A percentile compares a stretch with the other conserved stretches of the same genome.
Evolutionary conservation across 768 basidiomycete genomes (phyloP).

Genomic region (Guyanaporus albipodus): DNA sequence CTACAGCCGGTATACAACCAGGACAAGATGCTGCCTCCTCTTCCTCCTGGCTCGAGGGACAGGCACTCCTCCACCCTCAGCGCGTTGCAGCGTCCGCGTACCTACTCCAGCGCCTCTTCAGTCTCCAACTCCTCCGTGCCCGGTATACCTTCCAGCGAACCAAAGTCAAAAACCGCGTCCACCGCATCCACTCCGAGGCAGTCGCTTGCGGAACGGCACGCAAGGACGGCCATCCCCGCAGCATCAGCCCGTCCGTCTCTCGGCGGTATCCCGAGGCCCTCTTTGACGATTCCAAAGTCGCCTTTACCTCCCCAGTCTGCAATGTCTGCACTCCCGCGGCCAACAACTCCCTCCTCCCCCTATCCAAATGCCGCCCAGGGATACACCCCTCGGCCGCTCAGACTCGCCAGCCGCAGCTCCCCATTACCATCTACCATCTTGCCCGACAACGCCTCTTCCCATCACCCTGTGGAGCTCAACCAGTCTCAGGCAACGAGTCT

Average conservation of each 20-base stretch:
- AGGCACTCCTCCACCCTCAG: conserved; percentile 22
- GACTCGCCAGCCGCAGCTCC: conserved; percentile 21
- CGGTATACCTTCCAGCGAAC: conserved; percentile 3
- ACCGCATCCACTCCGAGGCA: conserved; percentile 8
- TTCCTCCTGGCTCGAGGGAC: conserved; percentile 15
- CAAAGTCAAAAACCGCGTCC: conserved; percentile 12
- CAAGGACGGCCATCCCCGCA: conserved; percentile 9
- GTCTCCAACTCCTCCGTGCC: conserved; percentile 19
- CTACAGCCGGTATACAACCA: conserved; percentile 12
- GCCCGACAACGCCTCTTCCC: neutral
- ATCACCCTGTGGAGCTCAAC: conserved; percentile 8
- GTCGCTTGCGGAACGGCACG: conserved; percentile 6
- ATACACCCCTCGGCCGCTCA: conserved; percentile 26
- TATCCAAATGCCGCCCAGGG: conserved; percentile 4
- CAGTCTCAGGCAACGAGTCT: conserved; percentile 8
- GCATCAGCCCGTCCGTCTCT: conserved; percentile 17
- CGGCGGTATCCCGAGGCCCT: conserved; percentile 19
- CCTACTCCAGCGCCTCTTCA: conserved; percentile 33
- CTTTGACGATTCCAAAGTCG: conserved; percentile 26
- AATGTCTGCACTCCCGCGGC: conserved; percentile 16
- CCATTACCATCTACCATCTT: conserved; percentile 6
- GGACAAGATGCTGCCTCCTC: conserved; percentile 32
- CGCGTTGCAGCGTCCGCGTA: conserved; percentile 28
- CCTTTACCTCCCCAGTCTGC: conserved; percentile 13
- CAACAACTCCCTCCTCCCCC: conserved; percentile 18